phyloP scores from a whole-genome alignment of 106 monocot species.

The Alisma plantagoaquatica region DNA sequence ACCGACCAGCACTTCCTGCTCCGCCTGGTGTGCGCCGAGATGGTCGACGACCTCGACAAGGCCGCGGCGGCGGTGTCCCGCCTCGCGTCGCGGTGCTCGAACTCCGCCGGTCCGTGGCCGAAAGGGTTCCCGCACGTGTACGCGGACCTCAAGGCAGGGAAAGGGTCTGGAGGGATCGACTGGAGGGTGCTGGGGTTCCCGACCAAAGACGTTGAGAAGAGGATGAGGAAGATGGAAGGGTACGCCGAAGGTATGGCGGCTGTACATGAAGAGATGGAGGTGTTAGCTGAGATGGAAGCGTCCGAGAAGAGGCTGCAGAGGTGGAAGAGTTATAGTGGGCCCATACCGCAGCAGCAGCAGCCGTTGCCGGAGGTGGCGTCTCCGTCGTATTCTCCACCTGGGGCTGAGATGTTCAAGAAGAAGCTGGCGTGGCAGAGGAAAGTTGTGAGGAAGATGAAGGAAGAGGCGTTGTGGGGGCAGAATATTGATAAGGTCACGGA shows the following conservation, averaged over 20 bases:
- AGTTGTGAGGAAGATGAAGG: conserved; percentile 30
- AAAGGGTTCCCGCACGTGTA: conserved; percentile 39
- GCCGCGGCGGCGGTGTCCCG: conserved; percentile 51
- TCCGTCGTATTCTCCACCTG: conserved; percentile 4
- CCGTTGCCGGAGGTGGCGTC: neutral
- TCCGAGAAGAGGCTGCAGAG: conserved; percentile 21
- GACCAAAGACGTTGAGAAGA: conserved; percentile 12
- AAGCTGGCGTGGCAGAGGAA: conserved; percentile 23
- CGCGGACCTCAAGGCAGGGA: conserved; percentile 42
- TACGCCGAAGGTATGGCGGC: conserved; percentile 11
- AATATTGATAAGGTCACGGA: conserved; percentile 30
- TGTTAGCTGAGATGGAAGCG: conserved; percentile 43
- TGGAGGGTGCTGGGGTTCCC: conserved; percentile 5
- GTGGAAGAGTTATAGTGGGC: conserved; percentile 11
- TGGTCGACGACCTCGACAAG: conserved; percentile 48
- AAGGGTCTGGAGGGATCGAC: conserved; percentile 17
- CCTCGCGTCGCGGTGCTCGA: conserved; percentile 25
- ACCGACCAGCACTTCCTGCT: conserved; percentile 57
- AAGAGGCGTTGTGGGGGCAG: conserved; percentile 50
- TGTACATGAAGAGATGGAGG: conserved; percentile 51
- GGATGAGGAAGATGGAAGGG: conserved; percentile 50
- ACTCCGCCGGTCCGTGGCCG: conserved; percentile 12
- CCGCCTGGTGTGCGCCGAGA: conserved; percentile 56
- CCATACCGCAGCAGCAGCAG: conserved; percentile 13
- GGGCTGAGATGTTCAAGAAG: neutral